These are phyloP conservation scores for Sclerotinia sclerotiorum DNA, from an alignment of 2,329 filamentous ascomycete genomes.

Conservation along the genomic window DNA sequence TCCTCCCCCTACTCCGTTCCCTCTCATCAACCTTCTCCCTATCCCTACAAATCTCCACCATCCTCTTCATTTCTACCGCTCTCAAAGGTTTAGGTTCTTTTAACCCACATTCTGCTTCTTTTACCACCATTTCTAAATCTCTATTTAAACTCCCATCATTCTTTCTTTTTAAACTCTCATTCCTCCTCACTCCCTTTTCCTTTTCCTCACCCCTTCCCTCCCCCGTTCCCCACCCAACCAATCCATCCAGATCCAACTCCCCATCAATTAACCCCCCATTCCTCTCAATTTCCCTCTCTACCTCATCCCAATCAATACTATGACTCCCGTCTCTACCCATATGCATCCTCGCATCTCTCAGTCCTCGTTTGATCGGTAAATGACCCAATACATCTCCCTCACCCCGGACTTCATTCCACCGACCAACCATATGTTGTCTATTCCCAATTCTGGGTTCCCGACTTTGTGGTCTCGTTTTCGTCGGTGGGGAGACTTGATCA, in stretches of 20 bases:
- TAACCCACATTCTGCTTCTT: constrained; percentile 37
- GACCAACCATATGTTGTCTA: constrained; percentile 2
- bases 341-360: constrained; percentile 2
- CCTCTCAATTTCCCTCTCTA: not conserved
- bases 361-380: not conserved
- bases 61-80: constrained; percentile 37
- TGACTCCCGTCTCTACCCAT: not conserved
- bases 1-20: constrained; percentile 24
- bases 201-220: not conserved
- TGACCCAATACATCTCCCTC: not conserved
- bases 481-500: not conserved
- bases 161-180: not conserved
- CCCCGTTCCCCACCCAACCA: not conserved
- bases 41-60: constrained; percentile 37
- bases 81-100: constrained; percentile 37
- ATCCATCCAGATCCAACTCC: not conserved
- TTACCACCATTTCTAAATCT: constrained; percentile 33
- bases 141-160: too few relatives aligned
- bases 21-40: constrained; percentile 23
- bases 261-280: not conserved
- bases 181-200: not conserved
- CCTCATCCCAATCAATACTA: constrained; percentile 8
- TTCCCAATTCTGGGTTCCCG: not conserved
- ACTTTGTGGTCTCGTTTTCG: not conserved
- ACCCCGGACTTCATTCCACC: not conserved